Conservation (phyloP, 1,284 basidiomycete genomes). For the Cryptococcus depauperatus region DNA sequence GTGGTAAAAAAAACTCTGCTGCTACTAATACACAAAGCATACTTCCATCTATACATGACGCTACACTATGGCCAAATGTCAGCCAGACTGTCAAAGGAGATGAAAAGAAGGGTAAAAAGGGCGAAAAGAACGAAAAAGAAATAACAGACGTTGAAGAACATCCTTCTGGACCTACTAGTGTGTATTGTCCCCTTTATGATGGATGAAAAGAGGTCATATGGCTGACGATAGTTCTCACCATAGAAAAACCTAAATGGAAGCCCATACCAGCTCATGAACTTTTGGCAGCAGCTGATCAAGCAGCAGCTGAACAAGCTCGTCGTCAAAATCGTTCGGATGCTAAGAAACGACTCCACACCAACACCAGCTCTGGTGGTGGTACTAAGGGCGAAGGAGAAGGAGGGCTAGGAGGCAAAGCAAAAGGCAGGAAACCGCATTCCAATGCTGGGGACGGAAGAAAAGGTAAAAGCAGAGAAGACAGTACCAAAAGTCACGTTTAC, state of each 20-base stretch:
- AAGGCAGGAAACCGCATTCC: no score
- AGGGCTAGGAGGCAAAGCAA: no score
- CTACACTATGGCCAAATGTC: slow-evolving; percentile 37
- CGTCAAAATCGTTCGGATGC: slow-evolving; percentile 14
- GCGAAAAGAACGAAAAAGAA: slow-evolving; percentile 25
- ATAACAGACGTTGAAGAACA: slow-evolving; percentile 8
- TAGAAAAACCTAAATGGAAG: slow-evolving; percentile 45
- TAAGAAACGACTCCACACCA: slow-evolving; percentile 21
- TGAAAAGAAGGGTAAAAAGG: slow-evolving; percentile 25
- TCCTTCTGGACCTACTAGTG: slow-evolving; percentile 18
- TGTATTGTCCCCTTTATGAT: background rate
- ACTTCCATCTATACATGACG: slow-evolving; percentile 23
- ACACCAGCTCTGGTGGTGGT: no score
- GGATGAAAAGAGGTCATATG: no score
- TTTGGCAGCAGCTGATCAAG: slow-evolving; percentile 43
- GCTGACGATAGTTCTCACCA: background rate
- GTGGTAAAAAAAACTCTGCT: slow-evolving; percentile 15
- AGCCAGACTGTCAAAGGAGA: slow-evolving; percentile 27
- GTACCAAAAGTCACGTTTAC: no score
- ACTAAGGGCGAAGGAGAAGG: slow-evolving; percentile 8
- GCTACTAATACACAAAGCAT: slow-evolving; percentile 3
- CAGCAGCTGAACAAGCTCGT: slow-evolving; percentile 25
- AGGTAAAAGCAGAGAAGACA: no score
- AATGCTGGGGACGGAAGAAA: no score
- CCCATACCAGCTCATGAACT: slow-evolving; percentile 43